Percentiles rank a stretch among this genome's conserved stretches.
Evolutionary conservation across 2,329 filamentous ascomycete species (phyloP).

Genomic region (Coniella lustricola): DNA sequence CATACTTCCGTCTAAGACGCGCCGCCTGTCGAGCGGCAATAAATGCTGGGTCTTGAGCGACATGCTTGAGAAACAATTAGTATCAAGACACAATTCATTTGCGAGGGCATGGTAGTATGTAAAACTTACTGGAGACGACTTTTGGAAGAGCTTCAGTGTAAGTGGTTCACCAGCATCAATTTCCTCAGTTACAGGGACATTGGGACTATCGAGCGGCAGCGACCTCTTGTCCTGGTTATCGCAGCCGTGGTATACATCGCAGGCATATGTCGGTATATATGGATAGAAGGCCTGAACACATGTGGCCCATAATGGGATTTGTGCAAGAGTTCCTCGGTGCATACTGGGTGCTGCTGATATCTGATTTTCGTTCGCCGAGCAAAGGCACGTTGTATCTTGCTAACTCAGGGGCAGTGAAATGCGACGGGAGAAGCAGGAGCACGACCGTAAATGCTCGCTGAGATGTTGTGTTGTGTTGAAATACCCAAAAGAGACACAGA

Average conservation of each 20-base stretch:
- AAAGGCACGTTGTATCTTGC: no score
- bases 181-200: not conserved
- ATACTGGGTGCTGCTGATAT: slow-evolving; percentile 26
- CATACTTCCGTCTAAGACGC: slow-evolving; percentile 35
- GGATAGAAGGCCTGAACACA: slow-evolving; percentile 42
- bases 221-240: slow-evolving; percentile 18
- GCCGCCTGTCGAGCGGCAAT: slow-evolving; percentile 32
- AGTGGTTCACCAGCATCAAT: slow-evolving; percentile 18
- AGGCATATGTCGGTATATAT: slow-evolving; percentile 30
- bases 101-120: not conserved
- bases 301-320: slow-evolving; percentile 41
- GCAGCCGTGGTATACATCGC: slow-evolving; percentile 23
- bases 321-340: slow-evolving; percentile 34
- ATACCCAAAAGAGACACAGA: no score
- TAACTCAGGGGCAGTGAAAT: no score
- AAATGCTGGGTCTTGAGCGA: slow-evolving; percentile 20
- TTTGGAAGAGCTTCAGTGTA: slow-evolving; percentile 36
- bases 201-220: slow-evolving; percentile 9
- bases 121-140: slow-evolving; percentile 27
- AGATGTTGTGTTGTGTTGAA: no score
- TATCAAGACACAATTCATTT: no score
- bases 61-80: not conserved
- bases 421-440: no score
- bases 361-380: no score
- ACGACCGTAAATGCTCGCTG: no score